Percentiles rank a stretch among this genome's conserved stretches.
Conservation (phyloP, 1,284 basidiomycete species). For the Trametes hirsuta region DNA sequence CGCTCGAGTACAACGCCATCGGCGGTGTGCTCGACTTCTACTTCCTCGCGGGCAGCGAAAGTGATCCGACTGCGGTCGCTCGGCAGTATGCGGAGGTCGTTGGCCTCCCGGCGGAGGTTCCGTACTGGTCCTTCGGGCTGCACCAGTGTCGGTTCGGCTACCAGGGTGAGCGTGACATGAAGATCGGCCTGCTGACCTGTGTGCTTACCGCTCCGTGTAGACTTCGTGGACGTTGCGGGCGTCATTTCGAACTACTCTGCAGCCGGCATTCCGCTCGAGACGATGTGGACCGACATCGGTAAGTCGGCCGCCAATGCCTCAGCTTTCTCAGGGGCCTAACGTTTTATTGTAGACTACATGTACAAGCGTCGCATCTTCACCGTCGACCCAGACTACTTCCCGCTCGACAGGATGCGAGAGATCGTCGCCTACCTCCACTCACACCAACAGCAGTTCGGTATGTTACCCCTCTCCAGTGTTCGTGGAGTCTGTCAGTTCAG, state of each 20-base stretch:
- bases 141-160: constrained; percentile 78
- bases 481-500: background rate
- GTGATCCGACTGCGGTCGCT: constrained; percentile 61
- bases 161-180: constrained; percentile 42
- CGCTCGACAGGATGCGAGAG: constrained; percentile 61
- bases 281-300: constrained; percentile 81
- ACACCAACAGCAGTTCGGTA: constrained; percentile 62
- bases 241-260: constrained; percentile 64
- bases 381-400: constrained; percentile 70
- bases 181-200: too few relatives aligned
- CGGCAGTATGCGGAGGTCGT: constrained; percentile 69
- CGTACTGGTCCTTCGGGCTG: constrained; percentile 72
- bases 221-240: constrained; percentile 61
- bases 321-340: background rate
- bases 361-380: constrained; percentile 67
- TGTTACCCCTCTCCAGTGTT: constrained; percentile 22
- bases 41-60: constrained; percentile 70
- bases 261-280: constrained; percentile 68
- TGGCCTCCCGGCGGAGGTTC: constrained; percentile 66
- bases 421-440: constrained; percentile 64
- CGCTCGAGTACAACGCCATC: constrained; percentile 72
- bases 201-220: constrained; percentile 33
- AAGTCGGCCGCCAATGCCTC: constrained; percentile 7
- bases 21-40: constrained; percentile 77
- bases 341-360: constrained; percentile 64